Percentiles rank a stretch among this genome's conserved stretches.
Evolutionary conservation across 1,284 basidiomycete species (phyloP).

Genomic region (Apiotrichum brassicae): DNA sequence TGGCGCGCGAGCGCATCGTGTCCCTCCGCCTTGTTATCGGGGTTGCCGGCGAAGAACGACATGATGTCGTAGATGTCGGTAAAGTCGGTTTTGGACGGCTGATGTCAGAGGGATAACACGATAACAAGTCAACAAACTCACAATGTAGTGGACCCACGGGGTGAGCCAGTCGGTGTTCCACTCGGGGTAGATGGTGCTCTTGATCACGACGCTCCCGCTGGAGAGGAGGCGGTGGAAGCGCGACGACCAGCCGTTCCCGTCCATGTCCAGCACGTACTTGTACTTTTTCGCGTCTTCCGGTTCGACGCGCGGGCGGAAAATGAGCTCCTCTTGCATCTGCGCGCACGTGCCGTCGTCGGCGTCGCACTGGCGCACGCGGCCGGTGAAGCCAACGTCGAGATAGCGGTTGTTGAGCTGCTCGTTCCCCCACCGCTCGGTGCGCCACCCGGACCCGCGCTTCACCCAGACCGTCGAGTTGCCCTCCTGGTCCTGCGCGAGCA

Average conservation of each 20-base stretch:
- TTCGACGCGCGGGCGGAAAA: constrained; percentile 26
- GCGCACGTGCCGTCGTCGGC: constrained; percentile 45
- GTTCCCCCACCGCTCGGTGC: constrained; percentile 26
- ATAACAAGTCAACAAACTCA: constrained; percentile 24
- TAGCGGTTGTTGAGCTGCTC: constrained; percentile 40
- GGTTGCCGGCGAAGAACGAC: constrained; percentile 50
- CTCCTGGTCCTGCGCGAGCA: constrained; percentile 30
- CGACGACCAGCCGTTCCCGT: constrained; percentile 47
- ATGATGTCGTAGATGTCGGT: constrained; percentile 50
- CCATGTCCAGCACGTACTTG: constrained; percentile 32
- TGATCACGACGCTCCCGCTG: constrained; percentile 48
- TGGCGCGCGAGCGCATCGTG: constrained; percentile 48
- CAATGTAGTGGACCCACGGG: constrained; percentile 49
- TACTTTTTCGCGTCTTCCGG: not conserved
- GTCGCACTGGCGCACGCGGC: constrained; percentile 34
- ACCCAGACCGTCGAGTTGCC: constrained; percentile 39
- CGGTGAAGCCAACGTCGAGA: constrained; percentile 46
- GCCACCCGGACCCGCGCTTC: constrained; percentile 31
- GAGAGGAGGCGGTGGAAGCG: constrained; percentile 44
- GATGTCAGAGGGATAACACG: not conserved
- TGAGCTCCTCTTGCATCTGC: constrained; percentile 37
- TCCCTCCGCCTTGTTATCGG: constrained; percentile 33
- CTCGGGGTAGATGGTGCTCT: constrained; percentile 48
- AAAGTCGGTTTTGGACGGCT: constrained; percentile 50
- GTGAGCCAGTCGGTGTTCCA: constrained; percentile 48